Evolutionary conservation across 176 grass and related monocot species (phyloP).

Genomic region (Sorghum bicolor): DNA sequence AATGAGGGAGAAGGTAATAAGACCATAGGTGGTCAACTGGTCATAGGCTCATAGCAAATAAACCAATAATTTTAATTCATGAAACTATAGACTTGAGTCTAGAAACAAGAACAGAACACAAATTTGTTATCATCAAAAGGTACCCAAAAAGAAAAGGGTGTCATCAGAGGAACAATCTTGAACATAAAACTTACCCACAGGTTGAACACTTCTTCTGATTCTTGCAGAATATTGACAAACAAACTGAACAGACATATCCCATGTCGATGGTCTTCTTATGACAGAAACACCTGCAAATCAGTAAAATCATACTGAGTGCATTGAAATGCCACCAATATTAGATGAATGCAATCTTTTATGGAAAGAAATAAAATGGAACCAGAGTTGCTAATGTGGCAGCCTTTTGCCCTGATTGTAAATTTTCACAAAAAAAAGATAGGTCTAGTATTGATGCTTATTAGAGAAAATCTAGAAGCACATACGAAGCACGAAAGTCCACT

Average conservation of each 20-base stretch:
- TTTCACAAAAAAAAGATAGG: not conserved
- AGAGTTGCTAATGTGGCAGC: not conserved
- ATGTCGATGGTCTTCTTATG: slow-evolving; percentile 98
- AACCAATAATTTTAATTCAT: not conserved
- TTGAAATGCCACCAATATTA: not conserved
- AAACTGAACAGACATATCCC: slow-evolving; percentile 97
- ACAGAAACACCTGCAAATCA: slow-evolving; percentile 76
- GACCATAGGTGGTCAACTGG: not conserved
- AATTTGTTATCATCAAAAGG: slow-evolving; percentile 1
- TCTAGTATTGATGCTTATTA: not conserved
- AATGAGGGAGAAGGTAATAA: not conserved
- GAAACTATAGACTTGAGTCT: not conserved
- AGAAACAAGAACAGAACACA: slow-evolving; percentile 7
- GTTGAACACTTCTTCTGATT: slow-evolving; percentile 96
- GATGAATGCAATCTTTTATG: not conserved
- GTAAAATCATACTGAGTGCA: slow-evolving; percentile 2
- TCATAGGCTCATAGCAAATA: too few relatives aligned
- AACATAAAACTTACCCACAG: slow-evolving; percentile 65
- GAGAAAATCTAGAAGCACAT: slow-evolving; percentile 43
- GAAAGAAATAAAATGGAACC: not conserved
- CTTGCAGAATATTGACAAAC: slow-evolving; percentile 98
- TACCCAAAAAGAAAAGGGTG: slow-evolving; percentile 5
- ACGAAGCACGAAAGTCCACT: slow-evolving; percentile 98
- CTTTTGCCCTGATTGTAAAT: not conserved
- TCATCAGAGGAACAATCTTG: not conserved